These are phyloP conservation scores for Perkinsela sp. DNA, from an alignment of 208 protist species.

Conservation along the genomic window DNA sequence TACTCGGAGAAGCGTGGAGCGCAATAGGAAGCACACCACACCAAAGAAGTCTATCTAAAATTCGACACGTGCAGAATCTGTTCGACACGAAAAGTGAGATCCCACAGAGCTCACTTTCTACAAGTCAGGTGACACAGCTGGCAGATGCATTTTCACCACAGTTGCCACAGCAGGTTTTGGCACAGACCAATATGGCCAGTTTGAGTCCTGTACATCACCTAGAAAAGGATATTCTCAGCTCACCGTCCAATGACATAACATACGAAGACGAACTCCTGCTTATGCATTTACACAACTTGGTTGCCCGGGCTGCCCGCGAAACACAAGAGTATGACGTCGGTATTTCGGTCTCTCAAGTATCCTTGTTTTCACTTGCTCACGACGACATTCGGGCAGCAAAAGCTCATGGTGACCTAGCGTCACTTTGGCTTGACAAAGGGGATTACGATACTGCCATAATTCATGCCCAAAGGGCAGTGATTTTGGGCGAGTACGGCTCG, in stretches of 20 bases:
- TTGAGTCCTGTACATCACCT: not conserved
- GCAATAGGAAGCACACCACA: not conserved
- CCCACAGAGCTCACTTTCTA: not conserved
- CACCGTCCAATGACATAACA: not conserved
- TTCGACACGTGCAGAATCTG: not conserved
- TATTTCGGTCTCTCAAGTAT: not conserved
- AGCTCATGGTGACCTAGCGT: constrained; percentile 27
- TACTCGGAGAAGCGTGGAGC: not conserved
- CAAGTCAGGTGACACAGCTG: not conserved
- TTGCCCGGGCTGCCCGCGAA: not conserved
- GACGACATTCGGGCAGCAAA: constrained; percentile 14
- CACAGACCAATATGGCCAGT: not conserved
- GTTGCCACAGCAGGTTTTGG: not conserved
- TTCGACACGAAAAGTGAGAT: not conserved
- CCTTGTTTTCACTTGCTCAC: constrained; percentile 13
- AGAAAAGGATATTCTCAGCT: not conserved
- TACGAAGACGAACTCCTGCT: not conserved
- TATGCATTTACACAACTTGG: not conserved
- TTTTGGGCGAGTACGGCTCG: constrained; percentile 10
- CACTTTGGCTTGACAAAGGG: constrained; percentile 16
- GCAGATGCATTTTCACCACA: not conserved
- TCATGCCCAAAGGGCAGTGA: constrained; percentile 27
- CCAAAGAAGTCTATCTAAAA: not conserved
- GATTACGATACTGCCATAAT: constrained; percentile 35
- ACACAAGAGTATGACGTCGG: not conserved